These are phyloP conservation scores for Phlebiopsis gigantea DNA, from an alignment of 768 basidiomycete species.

Conservation along the genomic window DNA sequence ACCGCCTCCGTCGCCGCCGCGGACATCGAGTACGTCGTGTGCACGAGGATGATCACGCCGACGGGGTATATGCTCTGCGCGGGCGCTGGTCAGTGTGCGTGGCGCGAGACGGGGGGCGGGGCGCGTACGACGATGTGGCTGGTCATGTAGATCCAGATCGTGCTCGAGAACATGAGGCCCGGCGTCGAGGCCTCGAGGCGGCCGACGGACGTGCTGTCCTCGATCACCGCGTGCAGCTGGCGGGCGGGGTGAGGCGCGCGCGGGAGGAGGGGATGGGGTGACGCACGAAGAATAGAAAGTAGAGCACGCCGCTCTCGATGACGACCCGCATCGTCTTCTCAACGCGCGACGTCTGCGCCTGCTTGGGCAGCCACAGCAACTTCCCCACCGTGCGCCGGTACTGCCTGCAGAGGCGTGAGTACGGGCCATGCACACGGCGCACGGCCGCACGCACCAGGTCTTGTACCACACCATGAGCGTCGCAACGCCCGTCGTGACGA, in stretches of 20 bases:
- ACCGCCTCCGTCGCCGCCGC: neutral
- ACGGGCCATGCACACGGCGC: neutral
- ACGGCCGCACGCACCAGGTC: slow-evolving; percentile 5
- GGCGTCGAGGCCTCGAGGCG: neutral
- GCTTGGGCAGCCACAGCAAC: neutral
- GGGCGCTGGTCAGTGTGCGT: neutral
- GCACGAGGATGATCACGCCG: neutral
- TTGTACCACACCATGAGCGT: slow-evolving; percentile 3
- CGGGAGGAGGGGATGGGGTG: neutral
- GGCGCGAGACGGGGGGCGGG: too few species aligned
- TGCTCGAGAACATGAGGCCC: neutral
- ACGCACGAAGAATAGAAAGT: slow-evolving; percentile 22
- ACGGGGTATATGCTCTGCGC: neutral
- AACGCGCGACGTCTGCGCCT: neutral
- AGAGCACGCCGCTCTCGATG: slow-evolving; percentile 19
- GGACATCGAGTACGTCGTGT: neutral
- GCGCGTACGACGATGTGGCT: neutral
- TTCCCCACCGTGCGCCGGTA: neutral
- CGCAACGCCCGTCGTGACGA: slow-evolving; percentile 4
- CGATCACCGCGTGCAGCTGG: neutral
- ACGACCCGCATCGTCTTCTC: slow-evolving; percentile 14
- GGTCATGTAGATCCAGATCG: slow-evolving; percentile 1
- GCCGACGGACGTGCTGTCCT: neutral
- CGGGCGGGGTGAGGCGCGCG: neutral
- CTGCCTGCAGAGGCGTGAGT: neutral